phyloP scores from a whole-genome alignment of 306 rosid species.

The Aeschynomene evenia region DNA sequence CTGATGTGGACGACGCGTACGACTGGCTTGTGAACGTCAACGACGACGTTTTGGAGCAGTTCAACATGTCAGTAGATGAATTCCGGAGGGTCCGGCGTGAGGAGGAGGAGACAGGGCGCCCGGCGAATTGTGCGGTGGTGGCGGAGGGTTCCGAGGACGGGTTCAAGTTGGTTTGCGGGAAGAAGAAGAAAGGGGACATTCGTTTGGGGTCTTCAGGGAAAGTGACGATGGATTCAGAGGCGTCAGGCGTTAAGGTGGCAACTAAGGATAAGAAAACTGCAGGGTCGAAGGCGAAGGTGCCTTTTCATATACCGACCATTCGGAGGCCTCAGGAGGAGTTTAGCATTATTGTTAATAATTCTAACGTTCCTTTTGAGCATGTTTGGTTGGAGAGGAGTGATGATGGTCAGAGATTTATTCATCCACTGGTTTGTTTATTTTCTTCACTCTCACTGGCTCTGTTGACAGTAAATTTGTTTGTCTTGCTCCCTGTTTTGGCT shows the following conservation, averaged over 20 bases:
- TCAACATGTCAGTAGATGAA: slow-evolving; percentile 60
- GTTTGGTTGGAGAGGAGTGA: slow-evolving; percentile 87
- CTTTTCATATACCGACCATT: slow-evolving; percentile 84
- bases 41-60: slow-evolving; percentile 67
- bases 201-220: slow-evolving; percentile 24
- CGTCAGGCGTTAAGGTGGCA: slow-evolving; percentile 51
- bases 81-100: slow-evolving; percentile 47
- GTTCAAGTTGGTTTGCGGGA: slow-evolving; percentile 66
- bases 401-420: slow-evolving; percentile 60
- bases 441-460: neutral
- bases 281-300: slow-evolving; percentile 63
- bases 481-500: no score
- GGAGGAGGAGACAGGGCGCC: slow-evolving; percentile 48
- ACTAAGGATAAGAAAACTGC: slow-evolving; percentile 50
- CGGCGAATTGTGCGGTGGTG: slow-evolving; percentile 1
- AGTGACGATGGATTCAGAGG: neutral
- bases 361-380: slow-evolving; percentile 75
- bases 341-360: slow-evolving; percentile 64
- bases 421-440: slow-evolving; percentile 78
- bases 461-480: neutral
- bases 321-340: slow-evolving; percentile 79
- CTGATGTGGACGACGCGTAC: slow-evolving; percentile 57
- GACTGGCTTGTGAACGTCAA: slow-evolving; percentile 79
- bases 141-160: slow-evolving; percentile 48
- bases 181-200: slow-evolving; percentile 47